phyloP scores from a whole-genome alignment of 2,329 filamentous ascomycete genomes.

The Pseudophaeomoniella oleicola region DNA sequence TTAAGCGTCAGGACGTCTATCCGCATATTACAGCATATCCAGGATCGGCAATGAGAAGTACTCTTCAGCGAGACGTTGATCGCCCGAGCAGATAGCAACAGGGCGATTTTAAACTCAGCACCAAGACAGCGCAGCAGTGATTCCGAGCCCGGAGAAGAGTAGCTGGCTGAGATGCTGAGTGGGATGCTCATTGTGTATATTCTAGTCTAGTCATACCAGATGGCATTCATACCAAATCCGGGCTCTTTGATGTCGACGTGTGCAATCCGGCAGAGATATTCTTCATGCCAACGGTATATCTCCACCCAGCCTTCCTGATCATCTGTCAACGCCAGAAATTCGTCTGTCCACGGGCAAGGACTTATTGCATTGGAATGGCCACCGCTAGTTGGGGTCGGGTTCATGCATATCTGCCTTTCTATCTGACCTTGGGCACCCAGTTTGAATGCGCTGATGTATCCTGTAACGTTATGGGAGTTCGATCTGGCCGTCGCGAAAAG shows the following conservation, averaged over 20 bases:
- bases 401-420: conserved; percentile 63
- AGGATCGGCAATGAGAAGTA: too few relatives aligned
- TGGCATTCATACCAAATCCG: conserved; percentile 94
- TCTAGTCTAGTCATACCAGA: conserved; percentile 63
- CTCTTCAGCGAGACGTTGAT: too few relatives aligned
- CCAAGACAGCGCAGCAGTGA: too few relatives aligned
- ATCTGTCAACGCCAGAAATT: conserved; percentile 81
- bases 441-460: conserved; percentile 70
- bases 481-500: conserved; percentile 75
- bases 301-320: conserved; percentile 79
- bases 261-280: conserved; percentile 65
- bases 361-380: conserved; percentile 81
- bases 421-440: conserved; percentile 55
- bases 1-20: too few relatives aligned
- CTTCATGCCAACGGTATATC: conserved; percentile 75
- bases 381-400: conserved; percentile 73
- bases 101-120: too few relatives aligned
- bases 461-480: conserved; percentile 60
- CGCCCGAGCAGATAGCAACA: too few relatives aligned
- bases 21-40: too few relatives aligned
- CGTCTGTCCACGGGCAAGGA: conserved; percentile 70
- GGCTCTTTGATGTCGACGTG: conserved; percentile 65
- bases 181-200: too few relatives aligned
- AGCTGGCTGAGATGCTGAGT: too few relatives aligned
- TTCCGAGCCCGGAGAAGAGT: too few relatives aligned